Conservation (phyloP, 2,329 filamentous ascomycete genomes). For the Trematosphaeria pertusa region DNA sequence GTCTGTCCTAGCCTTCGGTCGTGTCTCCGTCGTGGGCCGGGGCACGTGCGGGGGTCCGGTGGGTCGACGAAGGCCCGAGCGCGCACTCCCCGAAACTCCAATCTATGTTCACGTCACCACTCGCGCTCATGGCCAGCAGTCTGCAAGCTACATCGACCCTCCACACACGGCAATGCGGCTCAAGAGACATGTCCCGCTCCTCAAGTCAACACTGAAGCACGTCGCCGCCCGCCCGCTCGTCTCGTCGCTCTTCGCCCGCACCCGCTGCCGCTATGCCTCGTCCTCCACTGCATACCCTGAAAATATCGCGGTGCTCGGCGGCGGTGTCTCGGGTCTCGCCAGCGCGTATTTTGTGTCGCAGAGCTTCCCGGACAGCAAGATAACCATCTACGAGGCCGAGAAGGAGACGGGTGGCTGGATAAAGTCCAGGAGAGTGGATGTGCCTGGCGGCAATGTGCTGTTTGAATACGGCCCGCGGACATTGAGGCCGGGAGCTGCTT, state of each 20-base stretch:
- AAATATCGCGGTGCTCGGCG: conserved; percentile 59
- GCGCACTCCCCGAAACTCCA: conserved; percentile 18
- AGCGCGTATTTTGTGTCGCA: conserved; percentile 74
- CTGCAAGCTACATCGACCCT: conserved; percentile 15
- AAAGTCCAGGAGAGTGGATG: conserved; percentile 67
- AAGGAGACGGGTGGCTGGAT: conserved; percentile 84
- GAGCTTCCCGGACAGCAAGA: conserved; percentile 69
- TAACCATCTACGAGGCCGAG: conserved; percentile 82
- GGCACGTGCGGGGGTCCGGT: too few species aligned
- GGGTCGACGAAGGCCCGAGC: conserved; percentile 31
- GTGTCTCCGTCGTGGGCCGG: too few species aligned
- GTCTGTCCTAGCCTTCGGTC: too few species aligned
- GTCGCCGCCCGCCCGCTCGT: conserved; percentile 26
- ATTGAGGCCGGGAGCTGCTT: conserved; percentile 66
- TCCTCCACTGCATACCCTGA: conserved; percentile 36
- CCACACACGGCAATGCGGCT: conserved; percentile 46
- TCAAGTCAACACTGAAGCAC: conserved; percentile 41
- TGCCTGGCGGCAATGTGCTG: conserved; percentile 68
- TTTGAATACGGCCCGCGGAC: conserved; percentile 88
- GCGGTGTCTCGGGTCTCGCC: conserved; percentile 59
- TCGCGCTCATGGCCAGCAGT: conserved; percentile 16
- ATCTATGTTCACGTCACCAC: conserved; percentile 22
- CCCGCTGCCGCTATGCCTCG: conserved; percentile 24
- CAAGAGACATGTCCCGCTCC: conserved; percentile 43
- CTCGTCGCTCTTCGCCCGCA: conserved; percentile 28